Percentiles rank a stretch among this genome's conserved stretches.
Evolutionary conservation across 176 grass and related monocot genomes (phyloP).

Genomic region (Hsuehochloa calcarea): DNA sequence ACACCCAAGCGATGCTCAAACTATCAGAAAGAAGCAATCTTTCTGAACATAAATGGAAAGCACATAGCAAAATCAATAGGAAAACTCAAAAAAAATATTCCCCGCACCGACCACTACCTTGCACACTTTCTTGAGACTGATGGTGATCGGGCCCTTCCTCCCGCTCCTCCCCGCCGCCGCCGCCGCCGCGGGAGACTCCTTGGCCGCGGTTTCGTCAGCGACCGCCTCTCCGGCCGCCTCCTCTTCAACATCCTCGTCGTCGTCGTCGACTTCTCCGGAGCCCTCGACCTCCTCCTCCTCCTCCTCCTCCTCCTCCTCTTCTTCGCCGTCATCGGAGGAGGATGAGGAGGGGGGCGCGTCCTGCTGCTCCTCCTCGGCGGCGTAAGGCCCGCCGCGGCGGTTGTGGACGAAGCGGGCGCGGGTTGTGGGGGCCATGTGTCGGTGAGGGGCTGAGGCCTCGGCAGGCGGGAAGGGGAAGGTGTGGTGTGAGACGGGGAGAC

Average conservation of each 20-base stretch:
- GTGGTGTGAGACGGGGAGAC: constrained; percentile 30
- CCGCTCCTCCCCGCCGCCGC: constrained; percentile 13
- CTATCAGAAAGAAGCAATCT: not conserved
- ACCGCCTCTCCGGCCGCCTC: not conserved
- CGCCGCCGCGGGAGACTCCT: not conserved
- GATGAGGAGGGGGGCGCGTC: constrained; percentile 39
- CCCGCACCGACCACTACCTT: constrained; percentile 43
- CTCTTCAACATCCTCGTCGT: constrained; percentile 20
- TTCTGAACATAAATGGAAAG: not conserved
- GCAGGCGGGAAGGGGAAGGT: constrained; percentile 36
- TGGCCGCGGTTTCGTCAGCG: not conserved
- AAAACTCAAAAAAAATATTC: not conserved
- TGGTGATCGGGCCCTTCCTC: constrained; percentile 67
- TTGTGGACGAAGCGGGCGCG: constrained; percentile 44
- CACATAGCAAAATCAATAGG: not conserved
- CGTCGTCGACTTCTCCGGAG: constrained; percentile 24
- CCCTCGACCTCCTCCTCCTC: constrained; percentile 41
- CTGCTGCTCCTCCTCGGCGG: constrained; percentile 23
- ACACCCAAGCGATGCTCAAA: not conserved
- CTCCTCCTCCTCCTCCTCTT: constrained; percentile 30
- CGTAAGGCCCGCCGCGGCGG: constrained; percentile 14
- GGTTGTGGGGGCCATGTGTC: constrained; percentile 35
- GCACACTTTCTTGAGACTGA: constrained; percentile 91
- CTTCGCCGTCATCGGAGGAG: constrained; percentile 48
- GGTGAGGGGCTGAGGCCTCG: constrained; percentile 4